phyloP scores from a whole-genome alignment of 2,329 filamentous ascomycete genomes.

The Verticillium albo-atrum region DNA sequence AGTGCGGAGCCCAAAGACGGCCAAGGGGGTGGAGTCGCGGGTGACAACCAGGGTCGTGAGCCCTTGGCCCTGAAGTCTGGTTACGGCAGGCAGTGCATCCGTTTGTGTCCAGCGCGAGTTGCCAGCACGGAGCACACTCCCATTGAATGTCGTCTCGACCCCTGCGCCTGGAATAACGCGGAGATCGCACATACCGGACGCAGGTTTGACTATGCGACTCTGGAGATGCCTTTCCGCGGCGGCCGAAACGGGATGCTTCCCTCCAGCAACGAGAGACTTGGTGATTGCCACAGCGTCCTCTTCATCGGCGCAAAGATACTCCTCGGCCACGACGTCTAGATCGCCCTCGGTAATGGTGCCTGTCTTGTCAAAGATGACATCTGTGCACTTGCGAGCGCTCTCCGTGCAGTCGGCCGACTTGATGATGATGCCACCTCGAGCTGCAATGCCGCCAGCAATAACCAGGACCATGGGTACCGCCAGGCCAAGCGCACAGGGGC shows the following conservation, averaged over 20 bases:
- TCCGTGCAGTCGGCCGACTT: constrained; percentile 52
- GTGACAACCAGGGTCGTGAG: constrained; percentile 23
- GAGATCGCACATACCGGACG: constrained; percentile 15
- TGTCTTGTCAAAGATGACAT: constrained; percentile 62
- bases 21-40: constrained; percentile 23
- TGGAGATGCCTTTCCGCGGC: constrained; percentile 40
- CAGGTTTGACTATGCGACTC: not conserved
- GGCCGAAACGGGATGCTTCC: constrained; percentile 47
- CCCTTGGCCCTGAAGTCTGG: constrained; percentile 12
- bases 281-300: constrained; percentile 18
- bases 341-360: constrained; percentile 54
- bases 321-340: constrained; percentile 19
- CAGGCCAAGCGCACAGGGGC: constrained; percentile 61
- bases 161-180: constrained; percentile 33
- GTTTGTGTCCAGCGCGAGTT: constrained; percentile 39
- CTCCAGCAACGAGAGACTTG: constrained; percentile 28
- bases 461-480: constrained; percentile 64
- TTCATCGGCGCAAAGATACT: constrained; percentile 14
- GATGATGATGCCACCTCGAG: constrained; percentile 53
- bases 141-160: constrained; percentile 30
- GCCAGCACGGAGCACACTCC: constrained; percentile 32
- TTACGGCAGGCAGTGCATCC: constrained; percentile 13
- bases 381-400: constrained; percentile 42
- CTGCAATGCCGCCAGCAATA: constrained; percentile 54
- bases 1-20: constrained; percentile 44